Percentiles rank a stretch among this genome's conserved stretches.
Evolutionary conservation across 2,329 filamentous ascomycete genomes (phyloP).

Genomic region (Monilinia vaccinii-corymbosi): DNA sequence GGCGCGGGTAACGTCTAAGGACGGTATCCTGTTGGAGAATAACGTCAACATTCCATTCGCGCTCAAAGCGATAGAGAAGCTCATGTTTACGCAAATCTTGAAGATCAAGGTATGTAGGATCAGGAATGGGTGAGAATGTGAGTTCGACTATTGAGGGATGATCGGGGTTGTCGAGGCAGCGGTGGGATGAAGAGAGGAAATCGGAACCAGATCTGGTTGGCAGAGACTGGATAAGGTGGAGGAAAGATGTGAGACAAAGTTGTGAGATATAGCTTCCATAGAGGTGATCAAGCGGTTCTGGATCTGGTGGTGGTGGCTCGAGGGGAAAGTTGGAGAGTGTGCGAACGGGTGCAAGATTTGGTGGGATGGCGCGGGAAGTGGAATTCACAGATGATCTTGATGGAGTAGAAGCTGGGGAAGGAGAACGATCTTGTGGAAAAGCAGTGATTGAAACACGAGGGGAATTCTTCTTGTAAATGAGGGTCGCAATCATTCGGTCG

Average conservation of each 20-base stretch:
- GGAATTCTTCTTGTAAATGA: constrained; percentile 49
- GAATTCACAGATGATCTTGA: constrained; percentile 3
- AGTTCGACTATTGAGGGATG: constrained; percentile 59
- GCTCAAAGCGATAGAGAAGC: constrained; percentile 74
- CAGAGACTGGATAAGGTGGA: constrained; percentile 56
- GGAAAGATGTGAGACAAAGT: constrained; percentile 53
- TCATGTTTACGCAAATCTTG: constrained; percentile 70
- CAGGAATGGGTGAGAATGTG: constrained; percentile 50
- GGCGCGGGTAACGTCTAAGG: constrained; percentile 69
- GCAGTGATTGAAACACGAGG: constrained; percentile 30
- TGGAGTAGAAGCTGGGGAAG: constrained; percentile 22
- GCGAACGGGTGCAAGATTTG: constrained; percentile 47
- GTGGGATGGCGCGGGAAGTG: constrained; percentile 19
- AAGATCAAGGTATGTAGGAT: constrained; percentile 54
- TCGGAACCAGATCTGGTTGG: constrained; percentile 42
- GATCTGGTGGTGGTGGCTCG: constrained; percentile 44
- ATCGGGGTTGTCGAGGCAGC: constrained; percentile 52
- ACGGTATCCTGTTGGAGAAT: constrained; percentile 65
- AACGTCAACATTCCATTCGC: constrained; percentile 82
- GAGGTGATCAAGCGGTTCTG: constrained; percentile 53
- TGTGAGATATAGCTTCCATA: constrained; percentile 59
- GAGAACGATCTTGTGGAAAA: constrained; percentile 31
- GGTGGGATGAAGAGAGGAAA: constrained; percentile 51
- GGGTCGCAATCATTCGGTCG: constrained; percentile 49
- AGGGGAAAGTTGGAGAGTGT: constrained; percentile 50